Conservation (phyloP, 2,329 filamentous ascomycete species). For the Arthrocladium fulminans region DNA sequence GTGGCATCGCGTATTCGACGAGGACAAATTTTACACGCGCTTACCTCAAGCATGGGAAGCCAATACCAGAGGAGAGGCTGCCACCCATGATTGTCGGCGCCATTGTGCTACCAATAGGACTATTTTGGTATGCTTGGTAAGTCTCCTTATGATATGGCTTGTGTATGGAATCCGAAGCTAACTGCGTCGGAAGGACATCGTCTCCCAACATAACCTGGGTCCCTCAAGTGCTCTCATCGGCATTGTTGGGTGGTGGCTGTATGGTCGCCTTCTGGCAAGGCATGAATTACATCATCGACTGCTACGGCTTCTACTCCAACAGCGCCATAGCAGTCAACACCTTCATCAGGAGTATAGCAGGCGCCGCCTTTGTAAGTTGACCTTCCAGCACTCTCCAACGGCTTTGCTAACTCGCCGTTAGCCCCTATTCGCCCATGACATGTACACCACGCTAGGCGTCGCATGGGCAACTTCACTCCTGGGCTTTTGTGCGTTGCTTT, state of each 20-base stretch:
- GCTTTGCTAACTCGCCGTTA: conserved; percentile 21
- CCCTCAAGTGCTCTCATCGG: conserved; percentile 35
- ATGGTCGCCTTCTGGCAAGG: conserved; percentile 37
- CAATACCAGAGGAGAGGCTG: conserved; percentile 36
- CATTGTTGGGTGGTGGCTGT: conserved; percentile 36
- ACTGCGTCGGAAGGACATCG: conserved; percentile 24
- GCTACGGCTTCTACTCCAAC: conserved; percentile 33
- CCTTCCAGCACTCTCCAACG: conserved; percentile 24
- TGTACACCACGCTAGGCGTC: conserved; percentile 33
- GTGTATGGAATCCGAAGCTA: conserved; percentile 3
- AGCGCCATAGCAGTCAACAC: conserved; percentile 33
- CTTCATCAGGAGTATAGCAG: conserved; percentile 28
- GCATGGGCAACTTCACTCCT: conserved; percentile 34
- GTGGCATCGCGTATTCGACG: conserved; percentile 31
- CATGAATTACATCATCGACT: conserved; percentile 37
- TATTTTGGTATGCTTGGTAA: conserved; percentile 44
- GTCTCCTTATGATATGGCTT: not conserved
- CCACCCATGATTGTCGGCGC: conserved; percentile 38
- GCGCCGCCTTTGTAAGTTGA: conserved; percentile 25
- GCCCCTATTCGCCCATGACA: conserved; percentile 25
- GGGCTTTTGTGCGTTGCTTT: conserved; percentile 32
- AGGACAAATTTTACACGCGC: conserved; percentile 35
- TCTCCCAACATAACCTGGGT: conserved; percentile 36
- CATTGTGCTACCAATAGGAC: conserved; percentile 34
- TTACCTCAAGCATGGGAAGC: conserved; percentile 28